Base-by-base conservation (phyloP, 495 filamentous ascomycete species). In the Annulohypoxylon moriforme region DNA sequence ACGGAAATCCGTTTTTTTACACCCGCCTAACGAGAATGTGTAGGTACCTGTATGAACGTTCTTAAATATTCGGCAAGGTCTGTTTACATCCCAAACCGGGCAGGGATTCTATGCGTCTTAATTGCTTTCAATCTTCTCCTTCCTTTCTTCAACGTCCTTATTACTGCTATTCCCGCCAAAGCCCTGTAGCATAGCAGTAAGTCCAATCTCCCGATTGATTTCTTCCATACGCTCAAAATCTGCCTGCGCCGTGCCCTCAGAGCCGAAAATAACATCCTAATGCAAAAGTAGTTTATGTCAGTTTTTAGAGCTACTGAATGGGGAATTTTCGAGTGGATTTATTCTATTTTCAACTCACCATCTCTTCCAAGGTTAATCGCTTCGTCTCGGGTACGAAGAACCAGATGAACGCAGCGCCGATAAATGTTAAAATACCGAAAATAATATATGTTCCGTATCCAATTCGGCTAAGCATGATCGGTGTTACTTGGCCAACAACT, bases 361-460 rank as follows among this genome's bases (percentile, higher is more conserved):
- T 87, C 71, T 88, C 87, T 75, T 88, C 72, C 47, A 85, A 55
- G 78, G 86, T 76, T 16, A 92, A 81, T 44, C 90, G 79, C 81
- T 92, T 93, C 1, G 90, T 93, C 82, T 93, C 91, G 0, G 90
- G 91, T 33, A 94, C 86, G 63, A 90, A 89, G 81, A 91, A 92
- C 82, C 81, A 93, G 42, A 93, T 86, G 67, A 93, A 94, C n/a
- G 82, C 80, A 1, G 89, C 89, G 24, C 90, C 92, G 6, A 90
- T 69, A 60, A 89, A 88, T 64, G 89, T 92, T 60, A 94, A 81
- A 6, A 90, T 70, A 0, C 91, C 92, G 72, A 95, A 95, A 73
- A 95, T 86, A 65, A 94, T 89, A 71, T 92, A 94, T 8, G 92
- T 93, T 64, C 92, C 92, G 80, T 90, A 94, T 2, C 86, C 85